Evolutionary conservation across 495 filamentous ascomycete genomes (phyloP), one percentile per base, ranked within the genome.

Genomic region (Xylaria grammica): DNA sequence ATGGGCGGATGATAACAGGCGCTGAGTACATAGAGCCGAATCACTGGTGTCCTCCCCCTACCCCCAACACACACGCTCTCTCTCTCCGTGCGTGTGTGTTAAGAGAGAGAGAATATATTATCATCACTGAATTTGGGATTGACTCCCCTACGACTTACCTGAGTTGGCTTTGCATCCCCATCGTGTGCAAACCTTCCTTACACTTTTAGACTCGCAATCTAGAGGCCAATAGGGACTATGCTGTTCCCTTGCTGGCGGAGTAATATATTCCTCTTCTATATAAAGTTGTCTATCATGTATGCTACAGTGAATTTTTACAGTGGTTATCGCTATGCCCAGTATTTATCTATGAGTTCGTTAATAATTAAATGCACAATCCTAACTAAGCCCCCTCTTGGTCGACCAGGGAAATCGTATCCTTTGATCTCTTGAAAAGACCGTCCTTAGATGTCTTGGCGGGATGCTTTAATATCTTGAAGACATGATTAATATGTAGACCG

Each of bases 271-370:
- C 11, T 30, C 26, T 57, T 59, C 48, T 49, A 59, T 59, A 48
- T 59, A 59, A 17, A 59, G 1, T 19, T 9, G 11, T 30, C n/a
- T 45, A 58, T 45, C 11, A 30, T 46, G 17, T 30, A 46, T 32
- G 20, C n/a, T 27, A 32, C 6, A n/a, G 13, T 26, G 3, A 42
- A 5, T 56, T 29, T 27, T 4, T 46, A 59, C 56, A 46, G 20
- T 52, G 49, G 26, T 38, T 45, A 62, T 53, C 49, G 48, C 26
- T 53, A 53, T 53, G 60, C 60, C 36, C 30, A 44, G 6, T 11
- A 22, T 62, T n/a, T 27, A 62, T 62, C 49, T 53, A 53, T 53
- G 11, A 13, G 30, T n/a, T 45, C 26, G 1, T 60, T 40, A 20
- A 36, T 42, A 50, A 24, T 50, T 2, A 50, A 26, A 19, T 38